Percentiles rank a stretch among this genome's conserved stretches.
Conservation (phyloP, 129 eudicot genomes). For the Lactuca sativa region DNA sequence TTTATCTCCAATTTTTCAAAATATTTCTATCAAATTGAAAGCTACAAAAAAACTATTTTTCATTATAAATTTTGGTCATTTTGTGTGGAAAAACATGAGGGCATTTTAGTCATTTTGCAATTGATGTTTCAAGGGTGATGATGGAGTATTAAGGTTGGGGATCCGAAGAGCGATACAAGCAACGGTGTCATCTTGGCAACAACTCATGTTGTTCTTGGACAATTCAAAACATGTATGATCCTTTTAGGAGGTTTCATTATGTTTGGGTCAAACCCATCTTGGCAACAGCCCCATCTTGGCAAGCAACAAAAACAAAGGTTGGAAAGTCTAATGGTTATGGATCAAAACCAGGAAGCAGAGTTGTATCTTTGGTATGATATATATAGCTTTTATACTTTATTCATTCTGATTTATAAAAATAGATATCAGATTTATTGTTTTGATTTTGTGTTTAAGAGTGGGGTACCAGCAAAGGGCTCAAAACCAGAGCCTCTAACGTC, state of each 20-base stretch:
- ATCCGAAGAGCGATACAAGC: slow-evolving; percentile 74
- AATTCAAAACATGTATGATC: slow-evolving; percentile 94
- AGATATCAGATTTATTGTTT: slow-evolving; percentile 16
- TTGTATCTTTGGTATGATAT: slow-evolving; percentile 65
- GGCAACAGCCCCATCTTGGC: slow-evolving; percentile 39
- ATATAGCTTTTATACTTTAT: background rate
- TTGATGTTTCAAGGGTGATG: slow-evolving; percentile 56
- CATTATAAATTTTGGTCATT: no score
- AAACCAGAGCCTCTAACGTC: slow-evolving; percentile 79
- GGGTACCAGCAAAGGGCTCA: slow-evolving; percentile 56
- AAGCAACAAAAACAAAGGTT: slow-evolving; percentile 50
- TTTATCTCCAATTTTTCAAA: slow-evolving; percentile 18
- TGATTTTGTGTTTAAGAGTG: slow-evolving; percentile 45
- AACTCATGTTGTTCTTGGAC: slow-evolving; percentile 98
- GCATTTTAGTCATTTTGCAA: slow-evolving; percentile 9
- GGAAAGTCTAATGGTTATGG: slow-evolving; percentile 69
- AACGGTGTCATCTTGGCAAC: slow-evolving; percentile 71
- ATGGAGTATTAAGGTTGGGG: slow-evolving; percentile 90
- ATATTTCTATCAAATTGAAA: slow-evolving; percentile 42
- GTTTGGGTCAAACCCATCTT: slow-evolving; percentile 84
- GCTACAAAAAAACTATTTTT: no score
- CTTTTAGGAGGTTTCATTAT: slow-evolving; percentile 87
- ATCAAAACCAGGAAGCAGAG: slow-evolving; percentile 61
- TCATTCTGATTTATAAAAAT: background rate
- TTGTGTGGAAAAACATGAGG: slow-evolving; percentile 1